Evolutionary conservation across 2,329 filamentous ascomycete genomes (phyloP), one percentile per base, ranked within the genome.

Genomic region (Fusarium duplospermum): DNA sequence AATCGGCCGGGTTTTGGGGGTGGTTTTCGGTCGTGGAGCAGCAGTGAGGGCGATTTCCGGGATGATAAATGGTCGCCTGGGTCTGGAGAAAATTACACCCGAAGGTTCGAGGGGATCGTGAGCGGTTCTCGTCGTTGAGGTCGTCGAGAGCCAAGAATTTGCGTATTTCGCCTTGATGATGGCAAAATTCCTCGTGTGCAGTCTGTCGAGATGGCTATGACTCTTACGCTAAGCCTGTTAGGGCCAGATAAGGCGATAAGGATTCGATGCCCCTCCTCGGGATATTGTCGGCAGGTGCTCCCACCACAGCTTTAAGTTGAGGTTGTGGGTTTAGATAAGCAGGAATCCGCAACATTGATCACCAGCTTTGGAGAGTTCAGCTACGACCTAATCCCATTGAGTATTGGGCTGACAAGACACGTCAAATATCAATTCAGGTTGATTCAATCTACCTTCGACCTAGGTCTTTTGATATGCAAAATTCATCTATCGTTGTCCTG

Each of bases 151-250:
- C 65, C 61, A 68, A 69, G 62, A 72, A 71, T 77, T 78, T 76
- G 70, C 72, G 74, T 77, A 81, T 81, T 83, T 83, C 77, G 76
- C 75, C 78, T 79, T 78, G 76, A 76, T 74, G 79, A 77, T 76
- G 81, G 80, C 80, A 84, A 84, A 83, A 83, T 84, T 85, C 81
- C 78, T 83, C 82, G 81, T 84, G 83, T 83, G 82, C 80, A 82
- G 77, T 78, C 76, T 79, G 75, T 78, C 66, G 67, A 72, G 70
- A 73, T 74, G 72, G 76, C 76, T 80, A 79, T 83, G 82, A 84
- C 80, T 83, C 81, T 79, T 79, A 80, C 80, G 78, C 83, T 84
- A 85, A 75, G 33, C 82, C 81, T 16, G 20, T 76, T 80, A 54
- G 8, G 80, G 75, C 4, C 40, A 54, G 83, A 85, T 84, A 84